These are phyloP conservation scores for Tetratostichococcus sp. DNA, from an alignment of 139 green algal species.

Conservation along the genomic window DNA sequence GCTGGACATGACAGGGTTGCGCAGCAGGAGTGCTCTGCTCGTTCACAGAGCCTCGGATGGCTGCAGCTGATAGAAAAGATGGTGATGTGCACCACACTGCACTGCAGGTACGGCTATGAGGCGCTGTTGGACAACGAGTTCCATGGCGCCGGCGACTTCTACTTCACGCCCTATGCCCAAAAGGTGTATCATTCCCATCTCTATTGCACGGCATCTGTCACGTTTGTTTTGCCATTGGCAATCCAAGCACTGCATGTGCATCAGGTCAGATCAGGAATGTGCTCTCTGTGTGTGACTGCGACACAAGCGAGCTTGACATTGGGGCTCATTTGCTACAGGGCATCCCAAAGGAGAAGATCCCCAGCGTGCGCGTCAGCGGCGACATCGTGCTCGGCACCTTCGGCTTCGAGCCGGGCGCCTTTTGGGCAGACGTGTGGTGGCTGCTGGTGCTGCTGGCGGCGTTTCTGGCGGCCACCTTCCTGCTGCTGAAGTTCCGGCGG, in stretches of 20 bases:
- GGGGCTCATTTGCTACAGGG: background rate
- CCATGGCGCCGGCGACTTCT: constrained; percentile 39
- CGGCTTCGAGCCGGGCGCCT: constrained; percentile 40
- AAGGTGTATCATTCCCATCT: constrained; percentile 19
- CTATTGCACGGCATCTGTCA: background rate
- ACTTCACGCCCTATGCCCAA: constrained; percentile 54
- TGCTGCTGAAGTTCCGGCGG: constrained; percentile 41
- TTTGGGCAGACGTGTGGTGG: constrained; percentile 25
- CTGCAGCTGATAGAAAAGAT: too few species aligned
- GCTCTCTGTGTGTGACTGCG: too few species aligned
- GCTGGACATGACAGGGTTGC: too few species aligned
- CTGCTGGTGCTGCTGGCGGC: constrained; percentile 30
- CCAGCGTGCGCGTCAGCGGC: constrained; percentile 46
- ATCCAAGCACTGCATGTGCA: background rate
- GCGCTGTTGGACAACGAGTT: constrained; percentile 66
- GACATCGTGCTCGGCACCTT: constrained; percentile 59
- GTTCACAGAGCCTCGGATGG: too few species aligned
- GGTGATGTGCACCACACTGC: too few species aligned
- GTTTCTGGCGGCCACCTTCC: constrained; percentile 45
- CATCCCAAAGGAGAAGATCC: constrained; percentile 22
- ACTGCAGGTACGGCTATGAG: constrained; percentile 59
- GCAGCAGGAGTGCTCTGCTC: too few species aligned
- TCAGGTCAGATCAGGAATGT: background rate
- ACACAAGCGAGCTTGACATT: background rate
- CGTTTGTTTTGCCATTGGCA: background rate